A percentile compares a stretch with the other conserved stretches of the same genome.
Evolutionary conservation across 495 filamentous ascomycete species (phyloP).

Genomic region (Hypoxylon crocopeplum): DNA sequence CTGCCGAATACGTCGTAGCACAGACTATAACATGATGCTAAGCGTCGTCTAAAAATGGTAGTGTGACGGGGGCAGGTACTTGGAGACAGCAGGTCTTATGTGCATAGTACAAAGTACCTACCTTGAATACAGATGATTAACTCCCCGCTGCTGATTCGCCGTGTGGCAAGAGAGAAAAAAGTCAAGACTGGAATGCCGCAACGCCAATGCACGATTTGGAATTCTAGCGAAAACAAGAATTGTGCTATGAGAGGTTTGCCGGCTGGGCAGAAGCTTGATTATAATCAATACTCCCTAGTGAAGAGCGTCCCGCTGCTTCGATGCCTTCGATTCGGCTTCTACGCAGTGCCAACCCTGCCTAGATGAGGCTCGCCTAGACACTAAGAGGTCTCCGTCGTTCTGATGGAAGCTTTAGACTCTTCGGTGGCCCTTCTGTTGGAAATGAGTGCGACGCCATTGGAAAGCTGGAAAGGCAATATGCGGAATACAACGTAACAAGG

Average conservation of each 20-base stretch:
- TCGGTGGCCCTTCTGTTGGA: slow-evolving; percentile 12
- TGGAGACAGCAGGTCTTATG: no score
- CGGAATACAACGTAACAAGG: slow-evolving; percentile 33
- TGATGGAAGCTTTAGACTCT: background rate
- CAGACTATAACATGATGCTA: background rate
- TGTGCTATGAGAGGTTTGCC: slow-evolving; percentile 9
- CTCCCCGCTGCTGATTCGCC: background rate
- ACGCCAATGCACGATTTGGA: slow-evolving; percentile 14
- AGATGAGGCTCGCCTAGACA: background rate
- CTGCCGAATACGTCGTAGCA: slow-evolving; percentile 23
- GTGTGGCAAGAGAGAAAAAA: slow-evolving; percentile 5
- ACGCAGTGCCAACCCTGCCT: slow-evolving; percentile 19
- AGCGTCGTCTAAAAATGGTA: background rate
- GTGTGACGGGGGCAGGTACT: background rate
- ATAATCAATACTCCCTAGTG: background rate
- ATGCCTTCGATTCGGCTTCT: slow-evolving; percentile 30
- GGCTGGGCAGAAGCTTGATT: slow-evolving; percentile 36
- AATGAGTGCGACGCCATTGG: slow-evolving; percentile 21
- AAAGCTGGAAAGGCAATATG: background rate
- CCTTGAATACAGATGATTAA: background rate
- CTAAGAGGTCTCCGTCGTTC: background rate
- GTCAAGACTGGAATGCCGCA: slow-evolving; percentile 16
- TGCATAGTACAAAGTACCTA: no score
- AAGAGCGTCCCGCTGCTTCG: slow-evolving; percentile 13
- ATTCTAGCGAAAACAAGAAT: slow-evolving; percentile 29